These are phyloP conservation scores for Cornus florida DNA, from an alignment of 148 eudicot genomes.

Conservation along the genomic window DNA sequence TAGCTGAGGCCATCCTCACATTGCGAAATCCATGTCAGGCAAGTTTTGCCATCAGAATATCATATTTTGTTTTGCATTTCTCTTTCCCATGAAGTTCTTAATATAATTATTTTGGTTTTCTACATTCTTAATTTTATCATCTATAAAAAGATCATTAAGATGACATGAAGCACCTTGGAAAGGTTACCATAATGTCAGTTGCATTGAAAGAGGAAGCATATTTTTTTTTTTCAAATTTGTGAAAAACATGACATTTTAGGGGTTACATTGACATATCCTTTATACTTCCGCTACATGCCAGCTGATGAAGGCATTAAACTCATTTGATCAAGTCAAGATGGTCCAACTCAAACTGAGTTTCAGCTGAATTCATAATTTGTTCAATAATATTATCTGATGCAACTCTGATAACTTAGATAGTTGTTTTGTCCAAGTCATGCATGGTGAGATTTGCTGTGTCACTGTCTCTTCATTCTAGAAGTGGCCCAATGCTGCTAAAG, in stretches of 20 bases:
- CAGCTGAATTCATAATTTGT: not conserved
- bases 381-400: not conserved
- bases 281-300: not conserved
- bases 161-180: not conserved
- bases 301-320: not conserved
- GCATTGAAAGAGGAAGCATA: not conserved
- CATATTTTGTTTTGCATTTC: not conserved
- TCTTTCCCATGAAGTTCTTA: not conserved
- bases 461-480: not conserved
- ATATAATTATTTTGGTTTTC: not conserved
- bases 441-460: not conserved
- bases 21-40: constrained; percentile 49
- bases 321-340: not conserved
- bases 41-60: constrained; percentile 11
- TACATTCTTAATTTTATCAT: not conserved
- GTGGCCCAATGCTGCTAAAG: too few species aligned
- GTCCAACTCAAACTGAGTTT: not conserved
- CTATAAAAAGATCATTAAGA: not conserved
- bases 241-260: not conserved
- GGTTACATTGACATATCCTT: not conserved
- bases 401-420: not conserved
- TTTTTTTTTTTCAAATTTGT: too few species aligned
- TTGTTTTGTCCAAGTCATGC: not conserved
- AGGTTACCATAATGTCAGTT: not conserved
- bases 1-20: constrained; percentile 44